These are phyloP conservation scores for Trichoderma asperelloides DNA, from an alignment of 495 filamentous ascomycete species.

Conservation along the genomic window DNA sequence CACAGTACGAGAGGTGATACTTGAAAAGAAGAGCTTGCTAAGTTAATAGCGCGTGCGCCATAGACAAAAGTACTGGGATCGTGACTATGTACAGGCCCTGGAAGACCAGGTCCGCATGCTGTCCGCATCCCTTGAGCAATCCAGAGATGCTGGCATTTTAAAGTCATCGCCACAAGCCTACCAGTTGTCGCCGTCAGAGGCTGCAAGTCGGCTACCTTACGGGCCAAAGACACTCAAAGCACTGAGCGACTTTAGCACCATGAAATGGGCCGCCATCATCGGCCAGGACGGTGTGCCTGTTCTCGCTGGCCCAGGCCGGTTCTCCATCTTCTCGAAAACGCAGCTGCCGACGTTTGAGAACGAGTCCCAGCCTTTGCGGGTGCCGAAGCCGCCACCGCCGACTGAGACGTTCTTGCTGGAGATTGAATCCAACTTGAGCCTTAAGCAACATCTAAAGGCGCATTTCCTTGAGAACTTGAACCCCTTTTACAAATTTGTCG, in stretches of 20 bases:
- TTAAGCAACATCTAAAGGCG: conserved; percentile 8
- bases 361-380: background rate
- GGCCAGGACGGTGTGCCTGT: background rate
- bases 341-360: background rate
- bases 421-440: background rate
- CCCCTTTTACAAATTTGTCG: conserved; percentile 7
- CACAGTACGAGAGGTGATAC: background rate
- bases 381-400: background rate
- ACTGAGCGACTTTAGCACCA: background rate
- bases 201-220: background rate
- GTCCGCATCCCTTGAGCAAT: background rate
- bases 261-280: background rate
- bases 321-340: background rate
- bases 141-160: background rate
- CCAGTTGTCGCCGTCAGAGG: background rate
- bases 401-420: conserved; percentile 1
- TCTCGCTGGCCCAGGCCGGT: background rate
- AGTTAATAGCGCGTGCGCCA: background rate
- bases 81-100: conserved; percentile 8
- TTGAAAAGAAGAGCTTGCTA: background rate
- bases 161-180: background rate
- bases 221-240: background rate
- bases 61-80: conserved; percentile 10
- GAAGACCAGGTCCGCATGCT: conserved; percentile 9
- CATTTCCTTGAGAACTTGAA: conserved; percentile 3